Base-by-base conservation (phyloP, 1,284 basidiomycete species). In the Athelia psychrophila region DNA sequence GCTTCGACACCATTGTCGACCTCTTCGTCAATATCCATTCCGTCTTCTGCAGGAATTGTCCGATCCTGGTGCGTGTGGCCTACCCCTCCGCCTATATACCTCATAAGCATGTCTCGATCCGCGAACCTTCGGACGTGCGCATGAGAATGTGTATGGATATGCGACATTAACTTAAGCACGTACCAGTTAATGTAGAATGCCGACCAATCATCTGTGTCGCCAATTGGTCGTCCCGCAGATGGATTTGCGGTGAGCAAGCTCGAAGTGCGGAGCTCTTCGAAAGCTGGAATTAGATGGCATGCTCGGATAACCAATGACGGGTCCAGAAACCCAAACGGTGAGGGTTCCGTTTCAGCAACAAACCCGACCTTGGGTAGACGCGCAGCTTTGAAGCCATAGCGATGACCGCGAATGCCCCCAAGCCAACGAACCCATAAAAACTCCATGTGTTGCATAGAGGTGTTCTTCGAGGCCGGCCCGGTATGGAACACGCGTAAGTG, bases 401-500 rank as follows among this genome's bases (percentile, higher is more conserved):
- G 47, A 4, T 53, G 38, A 6, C 35, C 42, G 1, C 30, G 52
- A 13, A 50, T 51, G 12, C 50, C 42, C 0, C 56, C 47, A 20
- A 58, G 49, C 58, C 56, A 60, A 12, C 23, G 13, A 2, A 60
- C 54, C 58, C 51, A 59, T 1, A 59, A 10, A 18, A 46, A 46
- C n/a, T 46, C 44, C 44, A 46, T 46, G n/a, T 27, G 19, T 20
- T 46, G 44, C 5, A 23, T 9, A 18, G 44, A 46, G 5, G 6
- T n/a, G 44, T 46, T 46, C 44, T 22, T 46, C 5, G 44, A n/a
- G 19, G 9, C 19, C 8, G 44, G 44, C 10, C 44, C 44, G 8
- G 44, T 24, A 35, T 63, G 47, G 3, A 48, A 23, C 16, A 73
- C 58, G 13, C 59, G 54, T 5, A 56, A 60, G 48, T 75, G 72